These are phyloP conservation scores for Epichloe gansuensis DNA, from an alignment of 2,329 filamentous ascomycete genomes.

Conservation along the genomic window DNA sequence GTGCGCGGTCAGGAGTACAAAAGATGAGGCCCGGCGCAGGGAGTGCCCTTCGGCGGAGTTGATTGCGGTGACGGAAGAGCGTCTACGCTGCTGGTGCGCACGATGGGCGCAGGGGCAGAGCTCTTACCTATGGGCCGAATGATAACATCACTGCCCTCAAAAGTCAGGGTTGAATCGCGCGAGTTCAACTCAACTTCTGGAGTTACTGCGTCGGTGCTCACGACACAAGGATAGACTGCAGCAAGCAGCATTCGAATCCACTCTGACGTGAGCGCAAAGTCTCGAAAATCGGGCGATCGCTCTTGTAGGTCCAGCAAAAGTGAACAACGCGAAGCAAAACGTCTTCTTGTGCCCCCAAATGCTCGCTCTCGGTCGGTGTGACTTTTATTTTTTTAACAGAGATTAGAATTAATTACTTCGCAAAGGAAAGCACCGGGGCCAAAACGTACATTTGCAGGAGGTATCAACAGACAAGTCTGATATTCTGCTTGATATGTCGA, in stretches of 20 bases:
- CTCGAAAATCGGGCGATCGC: slow-evolving; percentile 66
- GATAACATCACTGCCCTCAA: slow-evolving; percentile 76
- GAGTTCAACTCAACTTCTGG: slow-evolving; percentile 82
- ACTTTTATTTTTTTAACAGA: slow-evolving; percentile 9
- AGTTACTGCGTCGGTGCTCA: slow-evolving; percentile 71
- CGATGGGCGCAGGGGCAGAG: slow-evolving; percentile 53
- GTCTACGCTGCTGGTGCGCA: slow-evolving; percentile 54
- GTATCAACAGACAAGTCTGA: not conserved
- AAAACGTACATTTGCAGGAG: not conserved
- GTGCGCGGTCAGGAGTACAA: slow-evolving; percentile 72
- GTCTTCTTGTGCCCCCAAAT: slow-evolving; percentile 39
- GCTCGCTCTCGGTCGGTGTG: slow-evolving; percentile 29
- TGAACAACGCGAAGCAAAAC: slow-evolving; percentile 66
- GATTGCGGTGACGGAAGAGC: slow-evolving; percentile 37
- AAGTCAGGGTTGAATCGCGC: slow-evolving; percentile 66
- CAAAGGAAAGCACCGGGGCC: not conserved
- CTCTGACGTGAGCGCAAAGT: slow-evolving; percentile 68
- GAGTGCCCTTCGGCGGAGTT: slow-evolving; percentile 41
- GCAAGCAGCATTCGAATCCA: slow-evolving; percentile 71
- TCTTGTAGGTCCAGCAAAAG: slow-evolving; percentile 70
- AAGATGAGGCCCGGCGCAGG: slow-evolving; percentile 75
- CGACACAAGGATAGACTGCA: slow-evolving; percentile 76
- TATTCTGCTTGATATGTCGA: not conserved
- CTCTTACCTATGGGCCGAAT: slow-evolving; percentile 56
- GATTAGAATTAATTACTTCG: not conserved